Evolutionary conservation across 2,329 filamentous ascomycete genomes (phyloP).

Genomic region (Pseudocercospora fijiensis): DNA sequence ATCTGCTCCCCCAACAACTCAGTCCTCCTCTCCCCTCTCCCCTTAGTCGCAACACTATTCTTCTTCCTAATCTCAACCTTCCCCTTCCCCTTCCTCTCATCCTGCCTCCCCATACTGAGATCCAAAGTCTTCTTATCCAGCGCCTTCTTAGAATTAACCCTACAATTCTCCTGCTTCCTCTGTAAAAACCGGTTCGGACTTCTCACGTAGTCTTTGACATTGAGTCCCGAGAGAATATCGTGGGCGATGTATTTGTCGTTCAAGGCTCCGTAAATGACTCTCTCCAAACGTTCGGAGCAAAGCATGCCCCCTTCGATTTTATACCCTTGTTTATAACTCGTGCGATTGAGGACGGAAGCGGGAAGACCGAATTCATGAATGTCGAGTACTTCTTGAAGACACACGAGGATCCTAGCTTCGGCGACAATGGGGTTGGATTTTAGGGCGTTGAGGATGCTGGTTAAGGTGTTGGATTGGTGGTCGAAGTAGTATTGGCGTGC

Average conservation of each 20-base stretch:
- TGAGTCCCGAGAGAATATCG: conserved; percentile 17
- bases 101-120: background rate
- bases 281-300: conserved; percentile 16
- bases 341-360: conserved; percentile 6
- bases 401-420: conserved; percentile 21
- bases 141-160: conserved; percentile 23
- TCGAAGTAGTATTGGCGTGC: conserved; percentile 15
- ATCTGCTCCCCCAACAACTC: background rate
- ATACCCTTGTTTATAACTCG: conserved; percentile 14
- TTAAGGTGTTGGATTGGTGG: conserved; percentile 14
- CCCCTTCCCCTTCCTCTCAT: background rate
- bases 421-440: background rate
- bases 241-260: conserved; percentile 22
- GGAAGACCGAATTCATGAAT: conserved; percentile 20
- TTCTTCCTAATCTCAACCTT: background rate
- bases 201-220: conserved; percentile 9
- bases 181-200: conserved; percentile 15
- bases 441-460: conserved; percentile 2
- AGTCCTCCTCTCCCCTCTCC: background rate
- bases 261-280: conserved; percentile 11
- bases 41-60: background rate
- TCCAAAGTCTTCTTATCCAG: conserved; percentile 12
- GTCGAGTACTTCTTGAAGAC: conserved; percentile 16
- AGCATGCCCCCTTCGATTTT: conserved; percentile 8
- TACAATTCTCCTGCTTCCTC: conserved; percentile 20